These are phyloP conservation scores for Azolla pinnata DNA, from an alignment of 75 land plant species.

Conservation along the genomic window DNA sequence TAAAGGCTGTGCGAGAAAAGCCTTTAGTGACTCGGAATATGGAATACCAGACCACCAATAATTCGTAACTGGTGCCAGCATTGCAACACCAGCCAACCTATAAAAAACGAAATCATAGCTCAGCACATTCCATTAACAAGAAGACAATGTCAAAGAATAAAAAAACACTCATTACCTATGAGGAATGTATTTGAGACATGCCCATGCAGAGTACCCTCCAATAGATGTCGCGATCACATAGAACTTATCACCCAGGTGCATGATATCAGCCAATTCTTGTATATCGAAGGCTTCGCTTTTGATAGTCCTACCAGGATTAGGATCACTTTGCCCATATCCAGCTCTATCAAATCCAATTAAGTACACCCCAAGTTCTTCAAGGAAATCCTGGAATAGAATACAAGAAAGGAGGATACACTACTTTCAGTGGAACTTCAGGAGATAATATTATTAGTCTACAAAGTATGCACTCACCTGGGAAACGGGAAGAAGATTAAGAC, in stretches of 20 bases:
- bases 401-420: neutral
- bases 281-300: slow-evolving; percentile 63
- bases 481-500: slow-evolving; percentile 19
- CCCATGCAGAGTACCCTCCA: slow-evolving; percentile 61
- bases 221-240: slow-evolving; percentile 57
- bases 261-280: slow-evolving; percentile 66
- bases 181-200: slow-evolving; percentile 74
- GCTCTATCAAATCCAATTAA: slow-evolving; percentile 73
- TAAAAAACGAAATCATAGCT: neutral
- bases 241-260: slow-evolving; percentile 58
- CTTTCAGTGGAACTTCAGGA: neutral
- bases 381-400: slow-evolving; percentile 33
- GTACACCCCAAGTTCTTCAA: slow-evolving; percentile 54
- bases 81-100: slow-evolving; percentile 67
- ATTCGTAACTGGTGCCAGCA: slow-evolving; percentile 65
- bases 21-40: slow-evolving; percentile 35
- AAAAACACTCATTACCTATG: slow-evolving; percentile 66
- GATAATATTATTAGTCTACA: too few relatives aligned
- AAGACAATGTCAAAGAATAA: neutral
- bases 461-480: slow-evolving; percentile 46
- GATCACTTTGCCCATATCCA: slow-evolving; percentile 94
- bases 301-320: slow-evolving; percentile 45
- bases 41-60: slow-evolving; percentile 80
- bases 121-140: neutral
- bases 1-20: slow-evolving; percentile 24